Base-by-base conservation (phyloP, 2,329 filamentous ascomycete species). In the Amylocarpus encephaloides region DNA sequence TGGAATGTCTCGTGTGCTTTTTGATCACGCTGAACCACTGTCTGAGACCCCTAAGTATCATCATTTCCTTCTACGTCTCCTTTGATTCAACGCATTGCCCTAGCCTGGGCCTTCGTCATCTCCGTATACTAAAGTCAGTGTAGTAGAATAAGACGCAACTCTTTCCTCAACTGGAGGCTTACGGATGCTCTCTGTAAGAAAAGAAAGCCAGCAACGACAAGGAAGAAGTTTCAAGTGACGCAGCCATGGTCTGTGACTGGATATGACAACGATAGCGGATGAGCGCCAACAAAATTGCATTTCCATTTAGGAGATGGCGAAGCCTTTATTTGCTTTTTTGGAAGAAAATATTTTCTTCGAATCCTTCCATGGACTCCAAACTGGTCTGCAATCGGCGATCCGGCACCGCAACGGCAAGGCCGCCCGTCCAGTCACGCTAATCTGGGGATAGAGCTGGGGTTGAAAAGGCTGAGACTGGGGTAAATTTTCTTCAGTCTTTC, bases 381-480 rank as follows among this genome's bases (percentile, higher is more conserved):
- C 13, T 22, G 35, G 15, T 22, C n/a, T 9, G 13, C 13, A 16
- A 40, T 40, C 38, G 16, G 16, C 38, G 32, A 11, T 36, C 9
- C 13, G 16, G 16, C 15, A 33, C 36, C 11, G 30, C 33, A 50
- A 46, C 45, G 48, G 47, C 45, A 35, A 48, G 51, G 50, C 51
- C 50, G 42, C 33, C 40, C 34, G 32, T 44, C 26, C 33, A 15
- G 22, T 26, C 22, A 39, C 43, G 53, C 50, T 42, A 44, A 55
- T 53, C 53, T 50, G 53, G 53, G 53, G 50, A 49, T 35, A 18
- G 33, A 19, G 33, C 12, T 7, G 47, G 46, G 50, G 42, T 42
- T n/a, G 39, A 50, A 49, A 54, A 44, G 51, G 49, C 48, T 57
- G 50, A 56, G 50, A 48, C 48, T 53, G 57, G 54, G 54, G 57